Percentiles rank a stretch among this genome's conserved stretches.
These are phyloP conservation scores for Begonia loranthoides DNA, from an alignment of 306 rosid species.

Conservation along the genomic window DNA sequence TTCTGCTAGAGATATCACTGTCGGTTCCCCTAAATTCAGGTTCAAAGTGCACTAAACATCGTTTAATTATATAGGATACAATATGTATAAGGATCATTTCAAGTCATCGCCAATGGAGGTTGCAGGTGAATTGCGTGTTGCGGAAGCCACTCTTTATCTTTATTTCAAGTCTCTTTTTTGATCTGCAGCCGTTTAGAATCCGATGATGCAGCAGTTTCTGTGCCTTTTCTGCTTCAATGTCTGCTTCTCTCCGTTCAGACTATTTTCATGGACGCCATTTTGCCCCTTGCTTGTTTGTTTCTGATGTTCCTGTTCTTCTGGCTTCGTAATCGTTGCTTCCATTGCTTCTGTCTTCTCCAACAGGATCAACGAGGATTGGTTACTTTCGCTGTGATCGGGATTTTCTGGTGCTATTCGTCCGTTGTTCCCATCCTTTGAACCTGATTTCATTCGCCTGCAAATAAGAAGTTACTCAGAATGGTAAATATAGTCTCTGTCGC, in stretches of 20 bases:
- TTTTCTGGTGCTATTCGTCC: slow-evolving; percentile 60
- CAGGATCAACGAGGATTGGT: slow-evolving; percentile 12
- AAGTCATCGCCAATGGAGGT: no score
- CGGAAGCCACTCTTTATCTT: no score
- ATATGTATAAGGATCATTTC: no score
- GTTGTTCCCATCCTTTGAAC: slow-evolving; percentile 45
- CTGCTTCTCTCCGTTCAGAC: slow-evolving; percentile 14
- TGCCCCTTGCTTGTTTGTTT: slow-evolving; percentile 7
- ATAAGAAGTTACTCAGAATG: neutral
- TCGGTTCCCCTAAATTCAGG: no score
- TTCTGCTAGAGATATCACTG: no score
- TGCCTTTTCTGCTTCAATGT: neutral
- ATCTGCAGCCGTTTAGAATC: neutral
- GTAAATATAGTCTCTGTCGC: no score
- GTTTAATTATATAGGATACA: no score
- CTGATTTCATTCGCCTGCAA: slow-evolving; percentile 37
- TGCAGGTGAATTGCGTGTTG: no score
- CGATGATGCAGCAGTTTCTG: neutral
- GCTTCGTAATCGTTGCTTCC: slow-evolving; percentile 11
- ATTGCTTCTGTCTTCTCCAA: slow-evolving; percentile 13
- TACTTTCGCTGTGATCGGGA: slow-evolving; percentile 24
- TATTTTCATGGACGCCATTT: slow-evolving; percentile 13
- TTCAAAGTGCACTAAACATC: no score
- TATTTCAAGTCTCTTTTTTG: no score
- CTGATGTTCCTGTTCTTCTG: neutral